Evolutionary conservation across 1,284 basidiomycete genomes (phyloP).

Genomic region (Amylostereum chailletii): DNA sequence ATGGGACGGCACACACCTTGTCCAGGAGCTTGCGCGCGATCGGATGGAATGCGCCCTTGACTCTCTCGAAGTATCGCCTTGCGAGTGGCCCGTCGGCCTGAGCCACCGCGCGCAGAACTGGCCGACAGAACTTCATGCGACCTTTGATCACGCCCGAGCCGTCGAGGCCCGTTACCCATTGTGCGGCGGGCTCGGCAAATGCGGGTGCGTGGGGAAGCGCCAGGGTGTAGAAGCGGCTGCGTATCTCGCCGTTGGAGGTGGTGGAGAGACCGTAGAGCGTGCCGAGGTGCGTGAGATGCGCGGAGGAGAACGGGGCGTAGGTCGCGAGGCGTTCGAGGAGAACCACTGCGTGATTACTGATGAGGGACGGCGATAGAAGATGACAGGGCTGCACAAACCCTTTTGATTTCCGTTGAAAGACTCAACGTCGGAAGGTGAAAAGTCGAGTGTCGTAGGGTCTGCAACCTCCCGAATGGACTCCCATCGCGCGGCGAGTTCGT

Average conservation of each 20-base stretch:
- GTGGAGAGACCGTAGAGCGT: conserved; percentile 41
- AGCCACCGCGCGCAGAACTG: conserved; percentile 45
- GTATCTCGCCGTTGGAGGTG: conserved; percentile 64
- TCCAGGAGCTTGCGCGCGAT: conserved; percentile 68
- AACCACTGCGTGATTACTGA: conserved; percentile 36
- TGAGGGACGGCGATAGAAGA: neutral
- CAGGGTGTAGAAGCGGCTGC: conserved; percentile 63
- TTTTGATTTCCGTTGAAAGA: conserved; percentile 62
- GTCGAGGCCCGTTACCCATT: conserved; percentile 64
- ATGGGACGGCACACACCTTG: conserved; percentile 38
- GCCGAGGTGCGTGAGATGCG: conserved; percentile 49
- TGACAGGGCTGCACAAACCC: conserved; percentile 27
- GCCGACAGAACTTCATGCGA: conserved; percentile 79
- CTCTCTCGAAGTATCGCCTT: conserved; percentile 40
- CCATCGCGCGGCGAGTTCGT: conserved; percentile 73
- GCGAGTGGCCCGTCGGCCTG: conserved; percentile 61
- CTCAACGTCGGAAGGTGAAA: conserved; percentile 46
- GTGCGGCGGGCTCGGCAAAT: conserved; percentile 42
- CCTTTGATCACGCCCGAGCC: conserved; percentile 56
- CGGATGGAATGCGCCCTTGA: conserved; percentile 63
- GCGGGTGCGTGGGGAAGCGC: conserved; percentile 46
- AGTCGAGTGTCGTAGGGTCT: conserved; percentile 38
- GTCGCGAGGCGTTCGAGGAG: conserved; percentile 67
- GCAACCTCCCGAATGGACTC: conserved; percentile 46
- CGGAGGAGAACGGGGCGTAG: conserved; percentile 43